Evolutionary conservation across 352 stramenopile species (phyloP).

Genomic region (Pythium diclinum): DNA sequence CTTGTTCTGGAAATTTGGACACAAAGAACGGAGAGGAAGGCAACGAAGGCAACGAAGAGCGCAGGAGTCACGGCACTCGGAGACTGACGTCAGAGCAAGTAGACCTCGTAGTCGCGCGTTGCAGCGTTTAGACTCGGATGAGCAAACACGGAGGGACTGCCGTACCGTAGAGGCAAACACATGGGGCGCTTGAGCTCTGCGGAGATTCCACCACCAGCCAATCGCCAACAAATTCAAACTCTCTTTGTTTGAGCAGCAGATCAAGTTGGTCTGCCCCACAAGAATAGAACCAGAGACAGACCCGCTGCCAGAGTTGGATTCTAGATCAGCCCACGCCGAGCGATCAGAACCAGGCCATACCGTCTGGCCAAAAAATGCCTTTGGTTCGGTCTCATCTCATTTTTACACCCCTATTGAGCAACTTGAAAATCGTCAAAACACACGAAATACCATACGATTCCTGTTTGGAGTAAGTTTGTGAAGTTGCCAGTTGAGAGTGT

Average conservation of each 20-base stretch:
- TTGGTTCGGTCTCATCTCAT: constrained; percentile 13
- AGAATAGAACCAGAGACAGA: constrained; percentile 23
- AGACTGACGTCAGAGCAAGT: neutral
- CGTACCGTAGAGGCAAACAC: neutral
- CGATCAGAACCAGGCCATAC: constrained; percentile 15
- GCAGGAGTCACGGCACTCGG: neutral
- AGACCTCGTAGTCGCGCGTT: neutral
- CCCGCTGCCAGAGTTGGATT: constrained; percentile 10
- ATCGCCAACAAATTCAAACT: neutral
- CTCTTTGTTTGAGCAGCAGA: too few species aligned
- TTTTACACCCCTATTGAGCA: constrained; percentile 2
- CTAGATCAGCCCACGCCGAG: constrained; percentile 15
- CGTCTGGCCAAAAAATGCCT: neutral
- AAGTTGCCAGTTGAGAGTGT: constrained; percentile 13
- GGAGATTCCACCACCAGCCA: neutral
- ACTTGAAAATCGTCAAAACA: constrained; percentile 12
- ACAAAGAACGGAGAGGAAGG: neutral
- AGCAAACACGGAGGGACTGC: too few species aligned
- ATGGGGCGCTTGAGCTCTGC: neutral
- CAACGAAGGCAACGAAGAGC: neutral
- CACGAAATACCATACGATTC: neutral
- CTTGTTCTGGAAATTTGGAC: neutral
- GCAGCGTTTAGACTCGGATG: neutral
- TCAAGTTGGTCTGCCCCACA: neutral
- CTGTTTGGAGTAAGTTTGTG: constrained; percentile 5